Conservation (phyloP, 176 grass and related monocot species). For the Aegilops tauschii region DNA sequence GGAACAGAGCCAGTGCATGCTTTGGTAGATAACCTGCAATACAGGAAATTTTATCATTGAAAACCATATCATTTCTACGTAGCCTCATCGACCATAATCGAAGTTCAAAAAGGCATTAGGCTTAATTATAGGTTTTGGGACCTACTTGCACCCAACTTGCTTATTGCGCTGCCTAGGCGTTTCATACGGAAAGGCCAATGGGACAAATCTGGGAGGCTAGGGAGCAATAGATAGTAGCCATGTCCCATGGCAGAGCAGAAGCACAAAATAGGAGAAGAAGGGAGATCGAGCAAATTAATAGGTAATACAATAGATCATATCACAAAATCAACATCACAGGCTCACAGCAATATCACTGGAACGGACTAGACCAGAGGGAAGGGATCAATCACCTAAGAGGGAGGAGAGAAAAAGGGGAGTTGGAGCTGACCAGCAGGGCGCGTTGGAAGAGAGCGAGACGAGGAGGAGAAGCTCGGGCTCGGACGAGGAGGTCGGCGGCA, state of each 20-base stretch:
- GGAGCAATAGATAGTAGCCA: no score
- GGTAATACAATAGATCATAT: no score
- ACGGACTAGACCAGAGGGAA: background rate
- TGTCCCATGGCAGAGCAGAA: background rate
- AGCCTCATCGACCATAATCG: no score
- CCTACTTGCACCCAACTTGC: no score
- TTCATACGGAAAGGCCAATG: no score
- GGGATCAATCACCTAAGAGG: background rate
- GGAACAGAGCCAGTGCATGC: no score
- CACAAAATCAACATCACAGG: background rate
- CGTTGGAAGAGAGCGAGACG: background rate
- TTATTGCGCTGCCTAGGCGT: no score
- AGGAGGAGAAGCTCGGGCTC: background rate
- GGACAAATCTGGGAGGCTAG: background rate
- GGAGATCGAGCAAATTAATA: background rate
- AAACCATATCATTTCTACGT: no score
- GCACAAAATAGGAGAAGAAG: background rate
- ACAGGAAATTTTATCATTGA: no score
- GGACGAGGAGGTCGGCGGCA: background rate
- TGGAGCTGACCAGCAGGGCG: background rate
- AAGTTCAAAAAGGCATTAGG: no score
- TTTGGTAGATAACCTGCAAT: no score
- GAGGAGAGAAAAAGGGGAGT: background rate
- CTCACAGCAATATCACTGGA: background rate
- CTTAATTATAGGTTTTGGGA: no score